Base-by-base conservation (phyloP, 345 rosid genomes). In the Gossypium mustelinum region DNA sequence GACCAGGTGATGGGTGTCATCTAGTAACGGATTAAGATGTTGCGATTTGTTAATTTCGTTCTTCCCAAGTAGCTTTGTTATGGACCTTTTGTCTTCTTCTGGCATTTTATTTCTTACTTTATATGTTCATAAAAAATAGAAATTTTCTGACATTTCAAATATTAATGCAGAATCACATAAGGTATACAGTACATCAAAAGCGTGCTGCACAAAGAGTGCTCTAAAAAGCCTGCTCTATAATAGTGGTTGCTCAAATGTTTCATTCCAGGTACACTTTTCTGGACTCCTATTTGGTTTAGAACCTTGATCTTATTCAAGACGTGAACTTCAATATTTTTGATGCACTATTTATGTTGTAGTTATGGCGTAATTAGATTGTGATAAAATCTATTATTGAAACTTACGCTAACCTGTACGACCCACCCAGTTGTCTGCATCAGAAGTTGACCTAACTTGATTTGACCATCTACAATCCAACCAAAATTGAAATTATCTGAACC, bases 121-220 rank as follows among this genome's bases (percentile, higher is more conserved):
- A 57, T 57, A 22, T 41, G 29, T 56, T 56, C 22, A 29, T 18
- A 11, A 47, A 6, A 63, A 50, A 12, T 72, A 50, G 14, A 54
- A 16, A 34, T 80, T 65, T 50, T 66, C 67, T 82, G 79, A 70
- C 69, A 41, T 34, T 68, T 50, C 25, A 70, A 70, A 55, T 17
- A 34, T 70, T 73, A 64, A 47, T 27, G n/a, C 85, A 90, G 91
- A 78, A 55, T 68, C 51, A 82, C 25, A 45, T 80, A 75, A 81
- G 85, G 78, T 88, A 76, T 80, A 45, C 78, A 50, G 75, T 72
- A n/a, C 87, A 85, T 25, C 87, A 87, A 81, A 88, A 82, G 82
- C 87, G 86, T 11, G 73, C 90, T 29, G 90, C 83, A 24, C 93
- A 25, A 86, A 90, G 78, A 84, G 69, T 76, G 89, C 91, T 72